A percentile compares a stretch with the other conserved stretches of the same genome.
Evolutionary conservation across 1,284 basidiomycete genomes (phyloP).

Genomic region (Papiliotrema terrestris): DNA sequence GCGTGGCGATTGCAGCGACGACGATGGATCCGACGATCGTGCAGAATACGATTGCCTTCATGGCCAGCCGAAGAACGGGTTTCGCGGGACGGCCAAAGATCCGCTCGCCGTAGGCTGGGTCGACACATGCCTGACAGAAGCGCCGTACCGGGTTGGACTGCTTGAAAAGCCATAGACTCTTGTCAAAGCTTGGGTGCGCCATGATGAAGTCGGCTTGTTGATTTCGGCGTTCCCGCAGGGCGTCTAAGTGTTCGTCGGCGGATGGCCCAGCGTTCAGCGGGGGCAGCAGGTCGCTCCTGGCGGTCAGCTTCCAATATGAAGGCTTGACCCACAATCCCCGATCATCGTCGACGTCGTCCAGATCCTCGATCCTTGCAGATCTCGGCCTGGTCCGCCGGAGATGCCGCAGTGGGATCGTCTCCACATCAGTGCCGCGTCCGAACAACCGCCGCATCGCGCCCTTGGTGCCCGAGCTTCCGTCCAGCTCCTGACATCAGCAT

Average conservation of each 20-base stretch:
- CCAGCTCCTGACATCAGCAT: slow-evolving; percentile 14
- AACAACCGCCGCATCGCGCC: slow-evolving; percentile 3
- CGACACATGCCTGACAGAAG: slow-evolving; percentile 79
- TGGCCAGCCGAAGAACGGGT: slow-evolving; percentile 63
- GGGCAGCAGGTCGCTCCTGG: slow-evolving; percentile 39
- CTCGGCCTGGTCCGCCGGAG: slow-evolving; percentile 7
- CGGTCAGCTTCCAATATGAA: slow-evolving; percentile 4
- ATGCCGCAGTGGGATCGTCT: slow-evolving; percentile 12
- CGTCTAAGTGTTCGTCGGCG: slow-evolving; percentile 53
- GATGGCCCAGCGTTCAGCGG: slow-evolving; percentile 32
- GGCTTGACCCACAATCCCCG: slow-evolving; percentile 33
- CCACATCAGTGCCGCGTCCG: background rate
- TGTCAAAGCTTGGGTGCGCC: slow-evolving; percentile 85
- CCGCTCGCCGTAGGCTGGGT: slow-evolving; percentile 77
- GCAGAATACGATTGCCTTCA: slow-evolving; percentile 70
- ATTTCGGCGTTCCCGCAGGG: slow-evolving; percentile 68
- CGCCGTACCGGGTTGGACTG: slow-evolving; percentile 73
- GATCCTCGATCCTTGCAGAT: slow-evolving; percentile 16
- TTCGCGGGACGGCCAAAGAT: slow-evolving; percentile 73
- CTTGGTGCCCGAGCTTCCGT: background rate
- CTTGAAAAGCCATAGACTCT: slow-evolving; percentile 83
- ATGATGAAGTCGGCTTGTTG: slow-evolving; percentile 84
- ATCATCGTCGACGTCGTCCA: slow-evolving; percentile 29
- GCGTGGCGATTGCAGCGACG: slow-evolving; percentile 82
- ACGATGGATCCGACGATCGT: slow-evolving; percentile 79